phyloP scores from a whole-genome alignment of 495 filamentous ascomycete species.

The Gamarada debralockiae region DNA sequence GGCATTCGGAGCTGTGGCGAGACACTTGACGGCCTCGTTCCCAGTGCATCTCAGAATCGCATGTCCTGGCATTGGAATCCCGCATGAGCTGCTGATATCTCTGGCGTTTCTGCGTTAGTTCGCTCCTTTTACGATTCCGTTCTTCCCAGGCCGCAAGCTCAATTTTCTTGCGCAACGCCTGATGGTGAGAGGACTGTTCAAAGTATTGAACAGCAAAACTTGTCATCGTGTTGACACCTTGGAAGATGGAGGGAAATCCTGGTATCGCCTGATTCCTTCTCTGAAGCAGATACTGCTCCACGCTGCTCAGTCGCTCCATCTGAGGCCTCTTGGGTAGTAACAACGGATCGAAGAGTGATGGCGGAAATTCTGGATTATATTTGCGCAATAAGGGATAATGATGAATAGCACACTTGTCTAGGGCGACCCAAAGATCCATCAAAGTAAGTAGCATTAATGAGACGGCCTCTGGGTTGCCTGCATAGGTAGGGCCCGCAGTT shows the following conservation, averaged over 20 bases:
- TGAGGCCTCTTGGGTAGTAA: slow-evolving; percentile 44
- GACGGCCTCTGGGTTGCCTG: slow-evolving; percentile 41
- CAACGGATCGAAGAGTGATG: slow-evolving; percentile 39
- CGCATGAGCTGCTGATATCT: slow-evolving; percentile 33
- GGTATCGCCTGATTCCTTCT: slow-evolving; percentile 19
- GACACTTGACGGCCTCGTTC: slow-evolving; percentile 3
- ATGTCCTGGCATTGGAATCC: slow-evolving; percentile 17
- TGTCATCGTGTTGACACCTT: slow-evolving; percentile 14
- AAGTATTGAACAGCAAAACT: slow-evolving; percentile 56
- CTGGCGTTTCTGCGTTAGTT: slow-evolving; percentile 34
- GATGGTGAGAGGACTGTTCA: slow-evolving; percentile 39
- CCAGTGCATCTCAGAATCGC: slow-evolving; percentile 27
- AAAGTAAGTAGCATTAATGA: slow-evolving; percentile 59
- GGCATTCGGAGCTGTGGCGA: slow-evolving; percentile 26
- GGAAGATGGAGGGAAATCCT: slow-evolving; percentile 32
- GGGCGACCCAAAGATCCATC: slow-evolving; percentile 61
- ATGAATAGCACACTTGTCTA: slow-evolving; percentile 46
- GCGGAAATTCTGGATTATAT: slow-evolving; percentile 47
- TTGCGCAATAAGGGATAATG: slow-evolving; percentile 38
- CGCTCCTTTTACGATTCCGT: slow-evolving; percentile 34
- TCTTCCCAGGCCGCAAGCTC: slow-evolving; percentile 26
- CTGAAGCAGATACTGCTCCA: slow-evolving; percentile 49
- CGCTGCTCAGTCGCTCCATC: slow-evolving; percentile 41
- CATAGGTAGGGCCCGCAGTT: slow-evolving; percentile 32
- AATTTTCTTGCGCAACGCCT: slow-evolving; percentile 37